phyloP scores from a whole-genome alignment of 345 rosid genomes.

The Alliaria petiolata region DNA sequence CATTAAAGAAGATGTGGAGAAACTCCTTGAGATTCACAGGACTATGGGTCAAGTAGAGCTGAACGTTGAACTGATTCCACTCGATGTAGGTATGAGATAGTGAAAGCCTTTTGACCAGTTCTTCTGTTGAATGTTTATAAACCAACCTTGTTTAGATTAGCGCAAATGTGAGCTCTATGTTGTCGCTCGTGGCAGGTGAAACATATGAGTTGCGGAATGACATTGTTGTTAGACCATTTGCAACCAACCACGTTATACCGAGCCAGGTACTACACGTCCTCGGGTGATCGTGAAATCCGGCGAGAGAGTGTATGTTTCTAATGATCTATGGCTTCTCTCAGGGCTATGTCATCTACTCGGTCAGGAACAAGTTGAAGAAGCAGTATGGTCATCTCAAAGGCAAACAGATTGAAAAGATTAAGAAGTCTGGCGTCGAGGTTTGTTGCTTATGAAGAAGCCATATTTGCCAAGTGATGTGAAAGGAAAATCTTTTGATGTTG shows the following conservation, averaged over 20 bases:
- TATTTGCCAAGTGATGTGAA: not conserved
- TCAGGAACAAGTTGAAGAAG: slow-evolving; percentile 87
- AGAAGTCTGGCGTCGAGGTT: slow-evolving; percentile 87
- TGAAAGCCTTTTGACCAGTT: not conserved
- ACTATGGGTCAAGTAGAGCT: slow-evolving; percentile 86
- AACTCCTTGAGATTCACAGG: slow-evolving; percentile 72
- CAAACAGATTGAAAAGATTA: slow-evolving; percentile 86
- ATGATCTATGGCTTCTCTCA: slow-evolving; percentile 32
- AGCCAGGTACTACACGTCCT: slow-evolving; percentile 60
- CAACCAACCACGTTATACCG: slow-evolving; percentile 84
- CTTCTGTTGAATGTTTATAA: not conserved
- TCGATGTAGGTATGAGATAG: slow-evolving; percentile 59
- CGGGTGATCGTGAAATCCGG: not conserved
- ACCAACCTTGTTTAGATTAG: not conserved
- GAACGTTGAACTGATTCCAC: slow-evolving; percentile 66
- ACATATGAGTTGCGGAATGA: slow-evolving; percentile 85
- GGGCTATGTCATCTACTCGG: slow-evolving; percentile 88
- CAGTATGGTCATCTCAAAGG: slow-evolving; percentile 87
- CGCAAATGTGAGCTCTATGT: not conserved
- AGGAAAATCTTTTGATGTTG: not conserved
- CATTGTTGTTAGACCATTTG: slow-evolving; percentile 79
- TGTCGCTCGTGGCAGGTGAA: slow-evolving; percentile 54
- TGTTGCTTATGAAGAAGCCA: slow-evolving; percentile 1
- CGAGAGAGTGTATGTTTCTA: not conserved
- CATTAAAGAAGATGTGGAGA: slow-evolving; percentile 82